Base-by-base conservation (phyloP, 208 protist genomes). In the Porcisia hertigi region DNA sequence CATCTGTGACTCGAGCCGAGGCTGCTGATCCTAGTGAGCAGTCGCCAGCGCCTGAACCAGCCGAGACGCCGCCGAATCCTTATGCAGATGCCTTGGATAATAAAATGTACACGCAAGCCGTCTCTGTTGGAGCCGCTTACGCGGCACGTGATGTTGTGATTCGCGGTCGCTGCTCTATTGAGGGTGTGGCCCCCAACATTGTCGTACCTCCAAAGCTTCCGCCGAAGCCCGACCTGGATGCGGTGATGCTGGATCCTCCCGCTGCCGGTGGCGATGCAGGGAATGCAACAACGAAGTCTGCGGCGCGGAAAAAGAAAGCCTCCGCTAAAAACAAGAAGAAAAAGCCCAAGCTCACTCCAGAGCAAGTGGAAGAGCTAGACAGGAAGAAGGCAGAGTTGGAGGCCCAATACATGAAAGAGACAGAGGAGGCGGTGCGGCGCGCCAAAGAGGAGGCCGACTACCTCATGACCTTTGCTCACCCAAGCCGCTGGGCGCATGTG, bases 381-480 rank as follows among this genome's bases (percentile, higher is more conserved):
- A 80, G 77, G 41, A 81, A 87, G 69, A 85, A 80, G 62, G 91
- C 79, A 1, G 91, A 91, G 58, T 78, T 89, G 71, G 81, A 89
- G 75, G 83, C 79, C 16, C 83, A 87, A 41, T 90, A 87, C 64
- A 77, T 91, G 30, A 77, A 89, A 49, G 79, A 92, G 71, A 92
- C 87, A 18, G 88, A 94, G 66, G 81, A 87, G 65, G 88, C 90
- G 34, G 78, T 95, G 62, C 72, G 79, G 39, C 81, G 75, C 5
- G 93, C 93, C 14, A 73, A 82, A 73, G 73, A 88, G 80, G 79
- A 97, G 76, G 89, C 94, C 62, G 86, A 92, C 52, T 85, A 87
- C 69, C 81, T 90, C 43, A 97, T 93, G 87, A 89, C 88, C n/a
- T 97, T 93, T 69, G 91, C 93, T 30, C 91, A 95, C 73, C 93